Percentiles rank a stretch among this genome's conserved stretches.
These are phyloP conservation scores for Aspergillus luchuensis DNA, from an alignment of 2,329 filamentous ascomycete genomes.

Conservation along the genomic window DNA sequence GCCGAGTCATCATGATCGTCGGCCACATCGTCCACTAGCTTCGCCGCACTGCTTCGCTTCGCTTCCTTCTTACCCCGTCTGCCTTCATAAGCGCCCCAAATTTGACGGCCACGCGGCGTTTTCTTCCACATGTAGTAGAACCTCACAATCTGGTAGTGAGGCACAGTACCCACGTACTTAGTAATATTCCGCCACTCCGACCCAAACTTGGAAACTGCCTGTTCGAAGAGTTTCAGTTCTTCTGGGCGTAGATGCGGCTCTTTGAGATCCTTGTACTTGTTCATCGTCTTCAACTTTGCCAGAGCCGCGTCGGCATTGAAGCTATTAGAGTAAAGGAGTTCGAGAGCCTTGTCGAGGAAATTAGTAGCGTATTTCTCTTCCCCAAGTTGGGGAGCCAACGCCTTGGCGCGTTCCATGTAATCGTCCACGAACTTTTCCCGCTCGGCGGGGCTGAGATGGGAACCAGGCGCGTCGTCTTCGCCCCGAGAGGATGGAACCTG, in stretches of 20 bases:
- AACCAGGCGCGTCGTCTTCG: slow-evolving; percentile 42
- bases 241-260: slow-evolving; percentile 78
- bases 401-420: slow-evolving; percentile 72
- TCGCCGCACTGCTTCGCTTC: slow-evolving; percentile 65
- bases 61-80: slow-evolving; percentile 89
- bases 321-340: slow-evolving; percentile 69
- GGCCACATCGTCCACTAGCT: slow-evolving; percentile 87
- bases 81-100: slow-evolving; percentile 87
- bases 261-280: slow-evolving; percentile 72
- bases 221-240: slow-evolving; percentile 88
- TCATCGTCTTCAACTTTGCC: slow-evolving; percentile 66
- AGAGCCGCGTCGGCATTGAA: slow-evolving; percentile 74
- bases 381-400: slow-evolving; percentile 66
- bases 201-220: slow-evolving; percentile 84
- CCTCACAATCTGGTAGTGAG: slow-evolving; percentile 78
- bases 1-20: slow-evolving; percentile 93
- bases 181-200: slow-evolving; percentile 84
- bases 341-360: slow-evolving; percentile 78
- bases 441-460: slow-evolving; percentile 39
- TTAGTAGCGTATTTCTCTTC: slow-evolving; percentile 79
- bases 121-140: slow-evolving; percentile 99
- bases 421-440: slow-evolving; percentile 66
- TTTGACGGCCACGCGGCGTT: slow-evolving; percentile 75
- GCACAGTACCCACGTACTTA: slow-evolving; percentile 76
- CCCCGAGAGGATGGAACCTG: slow-evolving; percentile 49